Base-by-base conservation (phyloP, 2,329 filamentous ascomycete species). In the Pseudogymnoascus sp. region DNA sequence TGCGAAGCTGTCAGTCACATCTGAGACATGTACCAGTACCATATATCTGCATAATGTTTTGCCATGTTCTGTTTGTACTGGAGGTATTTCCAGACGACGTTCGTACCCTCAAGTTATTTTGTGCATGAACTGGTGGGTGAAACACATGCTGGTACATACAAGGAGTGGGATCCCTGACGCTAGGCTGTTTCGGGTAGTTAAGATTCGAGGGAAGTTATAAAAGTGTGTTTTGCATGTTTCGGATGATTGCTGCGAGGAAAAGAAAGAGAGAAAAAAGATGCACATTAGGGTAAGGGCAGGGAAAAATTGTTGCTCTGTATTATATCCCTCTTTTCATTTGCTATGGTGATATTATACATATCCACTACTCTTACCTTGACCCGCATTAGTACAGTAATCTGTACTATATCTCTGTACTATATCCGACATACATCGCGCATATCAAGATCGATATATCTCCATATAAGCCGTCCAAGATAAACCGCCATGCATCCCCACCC, bases 401-500 rank as follows among this genome's bases (percentile, higher is more conserved):
- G 22, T 4, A 22, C 22, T 22, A 22, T 22, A 22, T 22, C 22
- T 47, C 12, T 47, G 41, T 47, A 47, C 41, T 47, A 28, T 47
- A 28, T 47, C 41, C 20, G 6, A 28, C 22, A 47, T 47, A 47
- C 14, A 8, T 43, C 41, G 15, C 41, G 41, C 22, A 47, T 47
- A 47, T 47, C 41, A 47, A 47, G 41, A 47, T 47, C 41, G 41
- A 28, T 47, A 47, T 47, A 47, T 47, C 41, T 47, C 41, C 41
- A n/a, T 25, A n/a, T 6, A 47, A 47, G 41, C 22, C 41, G 3
- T 47, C 14, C 41, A 47, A 47, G 22, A 28, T 6, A 47, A 18
- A 47, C 22, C 38, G 38, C 41, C 22, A 60, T 41, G 58, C 14
- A 33, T 30, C 7, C 11, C 20, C 38, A 28, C 58, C 37, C 36